phyloP scores from a whole-genome alignment of 192 early-diverging fungal species.

The Dissophora globulifera region DNA sequence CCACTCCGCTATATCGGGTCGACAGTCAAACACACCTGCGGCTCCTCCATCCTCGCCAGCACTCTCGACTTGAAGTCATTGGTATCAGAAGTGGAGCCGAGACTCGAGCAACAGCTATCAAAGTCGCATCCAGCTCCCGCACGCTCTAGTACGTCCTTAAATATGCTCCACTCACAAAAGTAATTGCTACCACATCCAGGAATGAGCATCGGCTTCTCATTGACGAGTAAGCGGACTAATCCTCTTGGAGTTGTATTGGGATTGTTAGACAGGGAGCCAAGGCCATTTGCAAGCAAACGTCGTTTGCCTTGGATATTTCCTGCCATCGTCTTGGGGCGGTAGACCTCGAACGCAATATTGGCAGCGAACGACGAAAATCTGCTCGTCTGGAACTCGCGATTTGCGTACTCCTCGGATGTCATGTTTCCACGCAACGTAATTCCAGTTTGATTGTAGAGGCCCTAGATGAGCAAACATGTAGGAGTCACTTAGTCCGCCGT shows the following conservation, averaged over 20 bases:
- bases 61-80: neutral
- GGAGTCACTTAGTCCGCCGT: too few relatives aligned
- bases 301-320: too few relatives aligned
- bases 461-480: constrained; percentile 11
- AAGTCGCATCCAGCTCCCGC: constrained; percentile 41
- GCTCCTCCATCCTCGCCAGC: neutral
- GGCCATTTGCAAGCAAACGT: too few relatives aligned
- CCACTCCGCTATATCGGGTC: too few relatives aligned
- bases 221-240: constrained; percentile 38
- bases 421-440: constrained; percentile 25
- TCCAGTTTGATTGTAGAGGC: constrained; percentile 16
- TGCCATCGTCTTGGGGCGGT: neutral
- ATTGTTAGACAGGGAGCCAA: too few relatives aligned
- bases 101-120: constrained; percentile 20
- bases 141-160: constrained; percentile 15
- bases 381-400: constrained; percentile 34
- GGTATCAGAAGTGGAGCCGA: neutral
- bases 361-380: constrained; percentile 24
- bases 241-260: constrained; percentile 1
- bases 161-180: constrained; percentile 40
- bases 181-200: constrained; percentile 26
- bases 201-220: constrained; percentile 27
- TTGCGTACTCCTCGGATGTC: constrained; percentile 26
- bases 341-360: constrained; percentile 48
- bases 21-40: constrained; percentile 6